Percentiles rank a stretch among this genome's conserved stretches.
Conservation (phyloP, 2,329 filamentous ascomycete genomes). For the Sarocladium brachiariae region DNA sequence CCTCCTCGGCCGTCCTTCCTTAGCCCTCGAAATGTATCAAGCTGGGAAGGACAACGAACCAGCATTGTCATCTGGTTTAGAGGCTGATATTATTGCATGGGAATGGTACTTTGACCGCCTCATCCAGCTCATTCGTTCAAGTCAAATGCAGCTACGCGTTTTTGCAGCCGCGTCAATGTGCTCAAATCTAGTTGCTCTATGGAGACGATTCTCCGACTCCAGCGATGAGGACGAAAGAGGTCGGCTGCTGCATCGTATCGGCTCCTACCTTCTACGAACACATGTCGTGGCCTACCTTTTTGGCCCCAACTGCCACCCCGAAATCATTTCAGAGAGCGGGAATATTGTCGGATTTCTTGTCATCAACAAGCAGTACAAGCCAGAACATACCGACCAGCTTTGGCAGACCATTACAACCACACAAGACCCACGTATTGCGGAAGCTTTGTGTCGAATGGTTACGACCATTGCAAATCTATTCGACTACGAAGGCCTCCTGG, state of each 20-base stretch:
- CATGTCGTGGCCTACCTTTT: slow-evolving; percentile 81
- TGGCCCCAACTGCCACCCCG: slow-evolving; percentile 84
- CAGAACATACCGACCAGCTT: slow-evolving; percentile 67
- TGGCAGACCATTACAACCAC: slow-evolving; percentile 79
- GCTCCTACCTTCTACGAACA: slow-evolving; percentile 60
- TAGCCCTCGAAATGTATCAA: background rate
- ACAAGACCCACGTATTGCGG: slow-evolving; percentile 77
- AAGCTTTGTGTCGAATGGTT: slow-evolving; percentile 67
- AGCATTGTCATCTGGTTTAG: background rate
- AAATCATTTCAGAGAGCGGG: slow-evolving; percentile 71
- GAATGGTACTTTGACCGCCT: slow-evolving; percentile 66
- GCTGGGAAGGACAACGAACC: background rate
- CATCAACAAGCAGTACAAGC: slow-evolving; percentile 66
- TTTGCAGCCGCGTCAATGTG: slow-evolving; percentile 72
- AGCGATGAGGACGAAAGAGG: slow-evolving; percentile 26
- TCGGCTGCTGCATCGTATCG: slow-evolving; percentile 57
- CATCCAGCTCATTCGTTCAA: slow-evolving; percentile 68
- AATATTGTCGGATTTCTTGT: slow-evolving; percentile 86
- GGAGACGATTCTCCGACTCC: slow-evolving; percentile 38
- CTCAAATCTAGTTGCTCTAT: slow-evolving; percentile 59
- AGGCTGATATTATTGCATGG: slow-evolving; percentile 43
- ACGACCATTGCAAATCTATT: slow-evolving; percentile 41
- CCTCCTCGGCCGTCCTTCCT: background rate
- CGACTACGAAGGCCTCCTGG: slow-evolving; percentile 44
- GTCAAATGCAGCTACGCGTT: slow-evolving; percentile 86